Percentiles rank a stretch among this genome's conserved stretches.
Evolutionary conservation across 1,139 yeast species (phyloP).

Genomic region (Debaryomyces sp.): DNA sequence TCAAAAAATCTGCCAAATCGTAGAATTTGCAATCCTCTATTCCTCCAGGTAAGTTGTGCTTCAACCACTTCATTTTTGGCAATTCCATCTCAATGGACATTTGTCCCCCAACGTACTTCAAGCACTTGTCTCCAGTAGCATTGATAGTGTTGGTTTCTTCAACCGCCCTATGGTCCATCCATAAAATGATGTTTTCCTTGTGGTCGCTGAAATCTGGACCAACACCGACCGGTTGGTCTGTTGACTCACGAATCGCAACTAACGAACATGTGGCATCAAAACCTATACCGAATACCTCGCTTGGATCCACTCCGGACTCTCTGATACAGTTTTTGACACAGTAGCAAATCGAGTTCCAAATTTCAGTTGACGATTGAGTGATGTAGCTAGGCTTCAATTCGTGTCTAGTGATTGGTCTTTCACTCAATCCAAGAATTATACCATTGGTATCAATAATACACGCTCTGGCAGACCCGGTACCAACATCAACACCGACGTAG

Average conservation of each 20-base stretch:
- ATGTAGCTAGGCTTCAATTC: slow-evolving; percentile 71
- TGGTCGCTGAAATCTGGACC: slow-evolving; percentile 84
- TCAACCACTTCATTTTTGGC: slow-evolving; percentile 96
- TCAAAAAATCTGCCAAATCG: slow-evolving; percentile 88
- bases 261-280: slow-evolving; percentile 97
- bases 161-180: slow-evolving; percentile 99
- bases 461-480: slow-evolving; percentile 96
- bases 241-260: slow-evolving; percentile 70
- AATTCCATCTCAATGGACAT: slow-evolving; percentile 98
- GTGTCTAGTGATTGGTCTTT: slow-evolving; percentile 76
- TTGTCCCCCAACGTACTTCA: slow-evolving; percentile 94
- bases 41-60: slow-evolving; percentile 75
- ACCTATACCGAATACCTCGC: slow-evolving; percentile 79
- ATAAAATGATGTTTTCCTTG: slow-evolving; percentile 80
- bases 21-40: slow-evolving; percentile 77
- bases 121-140: slow-evolving; percentile 72
- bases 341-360: slow-evolving; percentile 86
- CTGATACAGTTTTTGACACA: slow-evolving; percentile 75
- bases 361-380: slow-evolving; percentile 89
- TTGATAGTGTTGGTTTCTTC: slow-evolving; percentile 82
- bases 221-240: slow-evolving; percentile 77
- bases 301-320: slow-evolving; percentile 73
- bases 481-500: slow-evolving; percentile 94
- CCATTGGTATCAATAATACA: slow-evolving; percentile 86
- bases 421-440: slow-evolving; percentile 77